These are phyloP conservation scores for Salix viminalis DNA, from an alignment of 345 rosid species.

Conservation along the genomic window DNA sequence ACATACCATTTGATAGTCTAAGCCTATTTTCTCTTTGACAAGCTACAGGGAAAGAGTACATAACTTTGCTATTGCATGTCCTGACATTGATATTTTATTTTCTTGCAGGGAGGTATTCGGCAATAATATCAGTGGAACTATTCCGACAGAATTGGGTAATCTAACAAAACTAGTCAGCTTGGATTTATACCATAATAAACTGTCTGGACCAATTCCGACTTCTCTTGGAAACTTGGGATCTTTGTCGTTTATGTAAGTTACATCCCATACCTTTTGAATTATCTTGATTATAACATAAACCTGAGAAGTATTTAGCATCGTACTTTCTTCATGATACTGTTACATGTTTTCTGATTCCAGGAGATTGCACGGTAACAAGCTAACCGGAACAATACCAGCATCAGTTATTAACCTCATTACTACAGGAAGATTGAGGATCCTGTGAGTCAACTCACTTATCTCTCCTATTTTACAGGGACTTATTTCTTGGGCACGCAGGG, in stretches of 20 bases:
- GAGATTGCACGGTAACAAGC: slow-evolving; percentile 38
- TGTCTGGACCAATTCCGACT: slow-evolving; percentile 38
- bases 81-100: background rate
- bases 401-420: slow-evolving; percentile 24
- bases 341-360: slow-evolving; percentile 17
- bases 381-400: slow-evolving; percentile 38
- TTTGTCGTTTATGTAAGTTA: slow-evolving; percentile 35
- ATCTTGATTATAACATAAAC: background rate
- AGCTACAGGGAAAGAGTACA: background rate
- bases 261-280: background rate
- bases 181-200: slow-evolving; percentile 29
- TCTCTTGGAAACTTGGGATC: slow-evolving; percentile 36
- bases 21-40: too few species aligned
- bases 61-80: background rate
- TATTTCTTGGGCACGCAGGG: background rate
- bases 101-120: slow-evolving; percentile 23
- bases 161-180: slow-evolving; percentile 35
- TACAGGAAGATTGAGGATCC: slow-evolving; percentile 22
- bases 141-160: slow-evolving; percentile 38
- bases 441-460: slow-evolving; percentile 29
- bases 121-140: slow-evolving; percentile 30
- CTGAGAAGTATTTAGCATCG: too few species aligned
- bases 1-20: too few species aligned
- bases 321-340: too few species aligned
- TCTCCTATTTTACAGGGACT: background rate